These are phyloP conservation scores for Quercus parvula DNA, from an alignment of 306 rosid genomes.

Conservation along the genomic window DNA sequence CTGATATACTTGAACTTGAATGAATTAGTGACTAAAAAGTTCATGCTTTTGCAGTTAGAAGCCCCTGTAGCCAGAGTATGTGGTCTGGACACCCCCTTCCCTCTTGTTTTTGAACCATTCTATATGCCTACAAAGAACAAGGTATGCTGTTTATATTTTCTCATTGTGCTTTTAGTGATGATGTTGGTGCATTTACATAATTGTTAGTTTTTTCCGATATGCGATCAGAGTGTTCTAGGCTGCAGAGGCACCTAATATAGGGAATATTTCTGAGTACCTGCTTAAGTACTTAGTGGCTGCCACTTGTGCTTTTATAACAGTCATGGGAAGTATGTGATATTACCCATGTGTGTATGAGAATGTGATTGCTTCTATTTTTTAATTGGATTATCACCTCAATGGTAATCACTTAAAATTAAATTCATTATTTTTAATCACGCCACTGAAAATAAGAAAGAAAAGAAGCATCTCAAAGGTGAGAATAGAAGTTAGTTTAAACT, in stretches of 20 bases:
- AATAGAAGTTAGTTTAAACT: too few relatives aligned
- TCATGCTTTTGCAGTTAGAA: conserved; percentile 59
- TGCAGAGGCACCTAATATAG: background rate
- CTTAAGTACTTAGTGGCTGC: background rate
- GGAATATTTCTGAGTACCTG: background rate
- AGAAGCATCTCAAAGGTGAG: too few relatives aligned
- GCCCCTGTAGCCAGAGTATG: conserved; percentile 92
- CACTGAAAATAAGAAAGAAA: too few relatives aligned
- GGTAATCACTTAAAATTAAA: too few relatives aligned
- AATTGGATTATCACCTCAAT: too few relatives aligned
- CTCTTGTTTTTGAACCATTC: conserved; percentile 95
- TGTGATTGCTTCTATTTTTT: too few relatives aligned
- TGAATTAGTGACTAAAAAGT: background rate
- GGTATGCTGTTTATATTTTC: conserved; percentile 35
- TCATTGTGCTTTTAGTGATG: background rate
- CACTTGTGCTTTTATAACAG: too few relatives aligned
- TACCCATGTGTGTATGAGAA: too few relatives aligned
- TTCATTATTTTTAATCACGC: too few relatives aligned
- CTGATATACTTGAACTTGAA: conserved; percentile 6
- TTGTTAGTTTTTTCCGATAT: background rate
- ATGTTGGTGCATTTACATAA: background rate
- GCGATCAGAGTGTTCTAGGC: background rate
- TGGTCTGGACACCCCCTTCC: conserved; percentile 96
- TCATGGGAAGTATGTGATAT: too few relatives aligned
- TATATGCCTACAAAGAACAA: conserved; percentile 94